A percentile compares a stretch with the other conserved stretches of the same genome.
Evolutionary conservation across 495 filamentous ascomycete genomes (phyloP).

Genomic region (Ascodesmis nigricans): DNA sequence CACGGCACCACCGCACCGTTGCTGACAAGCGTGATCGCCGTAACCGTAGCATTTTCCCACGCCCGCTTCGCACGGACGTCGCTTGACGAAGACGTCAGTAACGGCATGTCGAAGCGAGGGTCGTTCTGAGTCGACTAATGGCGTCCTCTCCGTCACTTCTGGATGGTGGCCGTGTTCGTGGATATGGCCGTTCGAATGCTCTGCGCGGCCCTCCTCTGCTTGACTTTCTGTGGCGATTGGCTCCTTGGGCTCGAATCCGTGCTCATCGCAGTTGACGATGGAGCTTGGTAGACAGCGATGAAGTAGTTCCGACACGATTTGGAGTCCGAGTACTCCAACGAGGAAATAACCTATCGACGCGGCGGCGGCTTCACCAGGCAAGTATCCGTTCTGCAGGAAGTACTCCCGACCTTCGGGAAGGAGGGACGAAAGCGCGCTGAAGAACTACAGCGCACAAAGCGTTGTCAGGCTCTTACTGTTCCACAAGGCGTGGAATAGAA

Average conservation of each 20-base stretch:
- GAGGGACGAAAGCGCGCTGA: slow-evolving; percentile 87
- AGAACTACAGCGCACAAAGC: slow-evolving; percentile 37
- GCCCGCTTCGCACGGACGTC: too few relatives aligned
- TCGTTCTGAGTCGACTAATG: not conserved
- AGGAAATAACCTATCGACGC: slow-evolving; percentile 57
- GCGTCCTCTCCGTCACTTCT: slow-evolving; percentile 1
- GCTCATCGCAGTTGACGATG: slow-evolving; percentile 62
- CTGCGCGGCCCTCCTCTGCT: too few relatives aligned
- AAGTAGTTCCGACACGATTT: slow-evolving; percentile 51
- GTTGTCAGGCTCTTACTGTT: slow-evolving; percentile 2
- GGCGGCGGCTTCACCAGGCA: slow-evolving; percentile 44
- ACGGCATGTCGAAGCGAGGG: slow-evolving; percentile 2
- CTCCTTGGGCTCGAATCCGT: too few relatives aligned
- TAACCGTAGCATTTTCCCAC: too few relatives aligned
- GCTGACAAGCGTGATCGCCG: too few relatives aligned
- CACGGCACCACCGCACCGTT: too few relatives aligned
- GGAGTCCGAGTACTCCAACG: slow-evolving; percentile 63
- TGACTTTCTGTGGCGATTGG: too few relatives aligned
- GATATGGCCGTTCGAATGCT: slow-evolving; percentile 8
- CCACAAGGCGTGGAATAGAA: not conserved
- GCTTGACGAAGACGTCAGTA: too few relatives aligned
- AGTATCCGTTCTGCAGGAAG: slow-evolving; percentile 42
- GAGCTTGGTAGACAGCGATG: slow-evolving; percentile 79
- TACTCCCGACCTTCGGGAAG: slow-evolving; percentile 64
- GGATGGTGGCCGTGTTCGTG: slow-evolving; percentile 13